A percentile compares a stretch with the other conserved stretches of the same genome.
Evolutionary conservation across 2,329 filamentous ascomycete genomes (phyloP).

Genomic region (Clarireedia homoeocarpa): DNA sequence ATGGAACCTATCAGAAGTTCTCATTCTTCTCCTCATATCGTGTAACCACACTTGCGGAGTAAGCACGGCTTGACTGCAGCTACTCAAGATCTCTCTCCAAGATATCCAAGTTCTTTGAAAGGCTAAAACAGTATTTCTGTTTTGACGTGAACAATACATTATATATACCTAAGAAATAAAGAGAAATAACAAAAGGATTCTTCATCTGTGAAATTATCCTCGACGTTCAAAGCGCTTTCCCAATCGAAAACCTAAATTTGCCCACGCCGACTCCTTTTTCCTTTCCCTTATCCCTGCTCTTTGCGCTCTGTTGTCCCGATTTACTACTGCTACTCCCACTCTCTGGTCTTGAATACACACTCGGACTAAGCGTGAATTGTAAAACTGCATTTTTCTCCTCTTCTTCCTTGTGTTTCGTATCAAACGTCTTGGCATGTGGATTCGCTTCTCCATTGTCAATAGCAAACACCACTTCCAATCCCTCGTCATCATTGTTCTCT

Average conservation of each 20-base stretch:
- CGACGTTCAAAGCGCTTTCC: constrained; percentile 2
- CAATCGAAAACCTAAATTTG: background rate
- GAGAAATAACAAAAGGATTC: no score
- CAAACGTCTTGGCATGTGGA: background rate
- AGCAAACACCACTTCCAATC: background rate
- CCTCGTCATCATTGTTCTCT: background rate
- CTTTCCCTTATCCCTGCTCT: background rate
- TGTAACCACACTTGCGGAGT: background rate
- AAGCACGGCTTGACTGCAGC: no score
- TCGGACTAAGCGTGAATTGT: constrained; percentile 1
- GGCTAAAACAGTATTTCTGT: no score
- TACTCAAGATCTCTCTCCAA: no score
- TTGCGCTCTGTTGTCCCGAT: background rate
- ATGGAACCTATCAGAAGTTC: no score
- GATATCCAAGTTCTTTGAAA: no score
- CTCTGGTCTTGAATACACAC: background rate
- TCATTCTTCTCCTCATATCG: background rate
- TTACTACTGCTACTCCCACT: background rate
- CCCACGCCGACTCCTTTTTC: background rate
- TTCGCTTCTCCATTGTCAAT: background rate
- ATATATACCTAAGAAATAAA: no score
- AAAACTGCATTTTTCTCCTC: background rate
- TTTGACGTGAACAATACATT: no score
- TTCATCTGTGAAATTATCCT: no score
- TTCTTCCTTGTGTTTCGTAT: no score